These are phyloP conservation scores for Anacardium occidentale DNA, from an alignment of 345 rosid genomes.

Conservation along the genomic window DNA sequence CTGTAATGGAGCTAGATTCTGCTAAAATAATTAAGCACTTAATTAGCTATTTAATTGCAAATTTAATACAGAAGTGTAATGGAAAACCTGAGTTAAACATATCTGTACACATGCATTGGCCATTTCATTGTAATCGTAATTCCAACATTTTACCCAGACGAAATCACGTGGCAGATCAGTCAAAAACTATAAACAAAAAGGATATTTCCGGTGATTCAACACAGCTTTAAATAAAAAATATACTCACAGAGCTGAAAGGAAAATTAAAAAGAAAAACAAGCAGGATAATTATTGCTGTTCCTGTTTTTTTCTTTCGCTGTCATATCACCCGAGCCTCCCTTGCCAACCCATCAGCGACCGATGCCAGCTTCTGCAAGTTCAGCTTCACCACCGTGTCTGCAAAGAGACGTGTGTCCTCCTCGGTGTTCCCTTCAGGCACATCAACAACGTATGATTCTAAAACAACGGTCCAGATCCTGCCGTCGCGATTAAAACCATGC, in stretches of 20 bases:
- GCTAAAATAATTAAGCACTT: too few relatives aligned
- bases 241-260: not conserved
- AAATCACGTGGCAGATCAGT: conserved; percentile 6
- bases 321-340: conserved; percentile 42
- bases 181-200: conserved; percentile 11
- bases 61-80: too few relatives aligned
- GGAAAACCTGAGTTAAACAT: not conserved
- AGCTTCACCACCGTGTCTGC: conserved; percentile 82
- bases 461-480: conserved; percentile 61
- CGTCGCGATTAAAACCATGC: conserved; percentile 52
- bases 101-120: conserved; percentile 23
- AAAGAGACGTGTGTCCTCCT: conserved; percentile 83
- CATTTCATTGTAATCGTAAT: conserved; percentile 8
- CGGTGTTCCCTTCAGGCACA: conserved; percentile 91
- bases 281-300: not conserved
- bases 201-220: conserved; percentile 18
- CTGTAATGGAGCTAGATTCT: too few relatives aligned
- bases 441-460: conserved; percentile 88
- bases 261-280: not conserved
- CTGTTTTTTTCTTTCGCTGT: not conserved
- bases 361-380: conserved; percentile 79
- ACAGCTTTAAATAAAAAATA: not conserved
- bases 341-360: conserved; percentile 61
- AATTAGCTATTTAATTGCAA: too few relatives aligned
- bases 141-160: conserved; percentile 3